Percentiles rank a stretch among this genome's conserved stretches.
These are phyloP conservation scores for Alternaria dauci DNA, from an alignment of 2,329 filamentous ascomycete species.

Conservation along the genomic window DNA sequence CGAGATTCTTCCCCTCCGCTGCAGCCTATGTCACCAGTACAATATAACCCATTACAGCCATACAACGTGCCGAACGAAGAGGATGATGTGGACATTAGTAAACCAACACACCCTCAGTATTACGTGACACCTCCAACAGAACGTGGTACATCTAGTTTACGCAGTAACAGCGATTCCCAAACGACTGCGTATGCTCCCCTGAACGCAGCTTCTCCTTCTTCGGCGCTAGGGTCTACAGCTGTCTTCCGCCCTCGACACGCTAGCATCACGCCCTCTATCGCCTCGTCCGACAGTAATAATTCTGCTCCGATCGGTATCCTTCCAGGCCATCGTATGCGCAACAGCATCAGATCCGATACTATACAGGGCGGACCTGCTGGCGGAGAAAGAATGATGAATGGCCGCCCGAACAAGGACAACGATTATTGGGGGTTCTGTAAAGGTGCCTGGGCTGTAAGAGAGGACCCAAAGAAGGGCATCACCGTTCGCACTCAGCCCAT, in stretches of 20 bases:
- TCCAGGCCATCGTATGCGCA: slow-evolving; percentile 16
- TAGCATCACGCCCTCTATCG: slow-evolving; percentile 22
- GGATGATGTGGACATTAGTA: not conserved
- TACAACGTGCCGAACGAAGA: slow-evolving; percentile 4
- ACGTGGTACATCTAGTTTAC: not conserved
- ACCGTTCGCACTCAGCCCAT: slow-evolving; percentile 38
- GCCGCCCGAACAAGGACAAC: slow-evolving; percentile 51
- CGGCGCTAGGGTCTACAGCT: not conserved
- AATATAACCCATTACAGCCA: slow-evolving; percentile 4
- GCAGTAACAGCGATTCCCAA: slow-evolving; percentile 3
- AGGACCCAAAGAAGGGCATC: slow-evolving; percentile 47
- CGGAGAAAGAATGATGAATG: slow-evolving; percentile 42
- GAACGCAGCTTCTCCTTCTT: not conserved
- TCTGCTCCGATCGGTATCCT: slow-evolving; percentile 26
- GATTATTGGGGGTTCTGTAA: slow-evolving; percentile 55
- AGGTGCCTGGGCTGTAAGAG: slow-evolving; percentile 49
- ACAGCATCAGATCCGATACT: slow-evolving; percentile 26
- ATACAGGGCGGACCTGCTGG: slow-evolving; percentile 27
- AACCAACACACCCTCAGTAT: slow-evolving; percentile 5
- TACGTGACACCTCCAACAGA: not conserved
- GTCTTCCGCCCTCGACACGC: slow-evolving; percentile 12
- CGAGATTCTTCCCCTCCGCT: not conserved
- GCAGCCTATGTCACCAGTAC: not conserved
- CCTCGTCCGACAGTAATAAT: slow-evolving; percentile 28
- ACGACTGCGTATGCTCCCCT: not conserved